A percentile compares a stretch with the other conserved stretches of the same genome.
Conservation (phyloP, 2,329 filamentous ascomycete species). For the Trichoderma sp. region DNA sequence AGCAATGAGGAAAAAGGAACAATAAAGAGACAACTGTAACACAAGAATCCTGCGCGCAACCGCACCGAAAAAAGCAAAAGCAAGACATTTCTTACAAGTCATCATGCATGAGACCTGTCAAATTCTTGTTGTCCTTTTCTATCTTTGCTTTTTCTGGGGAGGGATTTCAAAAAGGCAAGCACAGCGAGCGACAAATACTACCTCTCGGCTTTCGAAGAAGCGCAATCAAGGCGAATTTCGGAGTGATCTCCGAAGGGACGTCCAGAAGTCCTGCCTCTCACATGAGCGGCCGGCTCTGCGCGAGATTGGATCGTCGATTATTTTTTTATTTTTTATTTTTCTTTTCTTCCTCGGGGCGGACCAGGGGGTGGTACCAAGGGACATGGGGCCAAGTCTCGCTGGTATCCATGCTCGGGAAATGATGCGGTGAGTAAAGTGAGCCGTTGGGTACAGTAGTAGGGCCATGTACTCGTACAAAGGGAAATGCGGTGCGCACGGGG, state of each 20-base stretch:
- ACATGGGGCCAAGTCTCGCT: background rate
- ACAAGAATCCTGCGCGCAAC: background rate
- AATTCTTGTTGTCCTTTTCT: background rate
- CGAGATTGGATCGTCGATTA: slow-evolving; percentile 20
- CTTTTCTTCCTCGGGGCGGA: background rate
- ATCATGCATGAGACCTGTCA: background rate
- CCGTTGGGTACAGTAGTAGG: background rate
- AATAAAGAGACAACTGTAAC: background rate
- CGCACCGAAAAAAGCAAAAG: background rate
- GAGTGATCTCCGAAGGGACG: background rate
- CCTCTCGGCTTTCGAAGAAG: background rate
- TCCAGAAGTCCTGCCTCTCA: background rate
- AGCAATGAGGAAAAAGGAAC: background rate
- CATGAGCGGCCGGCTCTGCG: slow-evolving; percentile 20
- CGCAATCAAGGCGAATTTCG: background rate
- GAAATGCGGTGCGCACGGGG: background rate
- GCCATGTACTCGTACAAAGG: background rate
- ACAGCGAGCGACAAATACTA: background rate
- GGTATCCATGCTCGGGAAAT: slow-evolving; percentile 18
- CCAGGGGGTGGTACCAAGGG: background rate
- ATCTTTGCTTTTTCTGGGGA: background rate
- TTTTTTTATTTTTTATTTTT: background rate
- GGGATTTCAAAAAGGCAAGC: background rate
- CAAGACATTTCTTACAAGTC: background rate
- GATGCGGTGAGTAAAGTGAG: slow-evolving; percentile 17